These are phyloP conservation scores for Claviceps humidiphila DNA, from an alignment of 2,329 filamentous ascomycete genomes.

Conservation along the genomic window DNA sequence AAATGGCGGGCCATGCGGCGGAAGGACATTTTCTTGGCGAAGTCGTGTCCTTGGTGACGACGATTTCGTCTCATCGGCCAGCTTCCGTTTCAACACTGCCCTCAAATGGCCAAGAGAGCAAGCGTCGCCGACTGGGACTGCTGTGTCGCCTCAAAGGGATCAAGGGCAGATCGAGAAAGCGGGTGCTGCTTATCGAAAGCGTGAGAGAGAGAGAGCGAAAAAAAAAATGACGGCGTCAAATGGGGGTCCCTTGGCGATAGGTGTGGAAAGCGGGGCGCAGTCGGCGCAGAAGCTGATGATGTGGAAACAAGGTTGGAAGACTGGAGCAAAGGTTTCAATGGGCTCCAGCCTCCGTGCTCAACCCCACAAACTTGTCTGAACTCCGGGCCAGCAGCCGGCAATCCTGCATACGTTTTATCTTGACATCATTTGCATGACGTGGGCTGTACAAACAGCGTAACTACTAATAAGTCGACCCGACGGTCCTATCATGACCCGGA, in stretches of 20 bases:
- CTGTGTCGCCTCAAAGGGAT: slow-evolving; percentile 3
- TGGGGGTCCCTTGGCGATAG: slow-evolving; percentile 1
- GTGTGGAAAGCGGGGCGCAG: slow-evolving; percentile 3
- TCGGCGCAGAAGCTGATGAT: no score
- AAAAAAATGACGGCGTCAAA: neutral
- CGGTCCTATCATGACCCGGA: no score
- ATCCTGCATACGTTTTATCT: no score
- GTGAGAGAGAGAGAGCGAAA: neutral
- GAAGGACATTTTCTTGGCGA: slow-evolving; percentile 20
- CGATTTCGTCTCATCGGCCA: neutral
- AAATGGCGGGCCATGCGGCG: slow-evolving; percentile 32
- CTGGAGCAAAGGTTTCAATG: no score
- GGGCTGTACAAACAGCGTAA: no score
- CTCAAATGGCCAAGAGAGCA: neutral
- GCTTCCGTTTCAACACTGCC: slow-evolving; percentile 1
- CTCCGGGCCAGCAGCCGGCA: no score
- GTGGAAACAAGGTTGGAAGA: neutral
- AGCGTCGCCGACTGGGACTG: slow-evolving; percentile 5
- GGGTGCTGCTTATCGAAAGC: slow-evolving; percentile 2
- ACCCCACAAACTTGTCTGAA: no score
- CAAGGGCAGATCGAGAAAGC: slow-evolving; percentile 5
- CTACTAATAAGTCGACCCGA: no score
- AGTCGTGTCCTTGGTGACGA: slow-evolving; percentile 1
- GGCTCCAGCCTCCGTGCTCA: no score
- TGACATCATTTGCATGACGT: no score